These are phyloP conservation scores for Elymus sibiricus DNA, from an alignment of 176 grass and related monocot genomes.

Conservation along the genomic window DNA sequence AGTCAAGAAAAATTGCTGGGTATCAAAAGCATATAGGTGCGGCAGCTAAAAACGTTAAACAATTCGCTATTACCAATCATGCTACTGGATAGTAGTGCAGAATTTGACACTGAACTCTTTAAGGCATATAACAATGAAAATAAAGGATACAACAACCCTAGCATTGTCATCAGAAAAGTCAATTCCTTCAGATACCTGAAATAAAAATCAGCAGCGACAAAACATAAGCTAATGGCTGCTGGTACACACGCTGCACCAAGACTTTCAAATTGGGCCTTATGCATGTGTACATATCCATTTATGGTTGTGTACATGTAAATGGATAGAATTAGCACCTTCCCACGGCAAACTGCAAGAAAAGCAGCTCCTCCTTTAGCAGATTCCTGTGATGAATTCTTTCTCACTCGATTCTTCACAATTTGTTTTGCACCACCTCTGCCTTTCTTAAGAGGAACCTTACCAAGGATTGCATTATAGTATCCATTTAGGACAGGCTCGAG, in stretches of 20 bases:
- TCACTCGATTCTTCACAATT: constrained; percentile 50
- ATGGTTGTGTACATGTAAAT: constrained; percentile 10
- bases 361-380: constrained; percentile 65
- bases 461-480: constrained; percentile 82
- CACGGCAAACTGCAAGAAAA: constrained; percentile 96
- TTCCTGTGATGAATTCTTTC: constrained; percentile 53
- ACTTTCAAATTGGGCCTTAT: constrained; percentile 11
- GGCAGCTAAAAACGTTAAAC: not conserved
- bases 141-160: constrained; percentile 98
- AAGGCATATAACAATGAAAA: not conserved
- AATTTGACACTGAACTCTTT: not conserved
- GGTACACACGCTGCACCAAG: constrained; percentile 5
- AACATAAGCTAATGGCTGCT: constrained; percentile 25
- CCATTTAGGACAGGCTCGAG: constrained; percentile 82
- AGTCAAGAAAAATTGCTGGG: constrained; percentile 64
- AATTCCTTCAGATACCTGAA: constrained; percentile 96
- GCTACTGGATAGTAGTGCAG: not conserved
- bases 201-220: constrained; percentile 32
- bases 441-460: constrained; percentile 56
- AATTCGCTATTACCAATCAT: not conserved
- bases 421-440: constrained; percentile 49
- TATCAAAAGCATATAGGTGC: constrained; percentile 20
- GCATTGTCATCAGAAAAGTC: constrained; percentile 96
- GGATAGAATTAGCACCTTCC: constrained; percentile 63
- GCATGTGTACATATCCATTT: constrained; percentile 14